These are phyloP conservation scores for Chlorella sp. DNA, from an alignment of 139 green algal genomes.

Conservation along the genomic window DNA sequence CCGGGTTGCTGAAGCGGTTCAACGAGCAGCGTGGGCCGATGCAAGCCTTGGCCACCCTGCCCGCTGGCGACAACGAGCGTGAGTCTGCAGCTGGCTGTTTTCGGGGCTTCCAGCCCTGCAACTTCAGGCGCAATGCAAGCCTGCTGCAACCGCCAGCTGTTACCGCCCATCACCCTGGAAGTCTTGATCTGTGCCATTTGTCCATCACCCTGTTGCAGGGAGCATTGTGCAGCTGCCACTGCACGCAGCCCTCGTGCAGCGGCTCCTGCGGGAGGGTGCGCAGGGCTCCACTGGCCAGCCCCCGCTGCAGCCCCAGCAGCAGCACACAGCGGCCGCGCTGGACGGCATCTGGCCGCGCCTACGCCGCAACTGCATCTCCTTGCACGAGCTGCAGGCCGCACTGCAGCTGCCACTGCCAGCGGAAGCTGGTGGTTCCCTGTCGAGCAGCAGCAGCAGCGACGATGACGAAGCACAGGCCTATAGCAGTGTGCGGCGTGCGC, in stretches of 20 bases:
- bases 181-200: neutral
- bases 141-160: no score
- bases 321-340: neutral
- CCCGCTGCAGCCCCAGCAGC: neutral
- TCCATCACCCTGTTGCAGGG: neutral
- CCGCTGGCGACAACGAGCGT: no score
- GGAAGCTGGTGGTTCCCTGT: neutral
- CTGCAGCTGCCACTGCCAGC: constrained; percentile 2
- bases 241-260: constrained; percentile 14
- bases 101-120: no score
- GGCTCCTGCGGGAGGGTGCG: neutral
- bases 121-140: no score
- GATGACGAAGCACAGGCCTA: neutral
- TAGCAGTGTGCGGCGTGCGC: neutral
- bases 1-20: no score
- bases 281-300: neutral
- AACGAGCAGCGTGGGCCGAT: no score
- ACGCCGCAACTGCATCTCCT: neutral
- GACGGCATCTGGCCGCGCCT: neutral
- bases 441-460: neutral
- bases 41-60: no score
- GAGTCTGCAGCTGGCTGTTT: no score
- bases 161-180: no score
- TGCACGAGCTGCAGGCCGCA: constrained; percentile 4
- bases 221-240: constrained; percentile 31